These are phyloP conservation scores for Debaryomycetaceae sp. DNA, from an alignment of 1,139 yeast genomes.

Conservation along the genomic window DNA sequence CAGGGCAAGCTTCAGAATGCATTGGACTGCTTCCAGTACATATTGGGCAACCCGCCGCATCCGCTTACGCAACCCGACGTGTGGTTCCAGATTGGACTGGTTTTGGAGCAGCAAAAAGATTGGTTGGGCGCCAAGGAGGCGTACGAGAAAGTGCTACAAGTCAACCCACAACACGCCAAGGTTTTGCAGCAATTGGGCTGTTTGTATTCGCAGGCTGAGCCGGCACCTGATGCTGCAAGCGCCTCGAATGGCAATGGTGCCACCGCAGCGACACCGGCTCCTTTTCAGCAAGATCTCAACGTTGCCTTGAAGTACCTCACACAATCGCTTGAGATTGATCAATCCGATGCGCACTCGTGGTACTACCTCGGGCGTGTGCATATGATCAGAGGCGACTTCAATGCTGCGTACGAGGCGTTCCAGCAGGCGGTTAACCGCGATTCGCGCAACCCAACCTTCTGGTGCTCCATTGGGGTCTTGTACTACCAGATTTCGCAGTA, in stretches of 20 bases:
- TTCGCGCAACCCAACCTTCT: slow-evolving; percentile 93
- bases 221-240: slow-evolving; percentile 17
- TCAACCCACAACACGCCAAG: slow-evolving; percentile 91
- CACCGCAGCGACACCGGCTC: slow-evolving; percentile 13
- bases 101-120: slow-evolving; percentile 89
- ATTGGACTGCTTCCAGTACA: slow-evolving; percentile 89
- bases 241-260: slow-evolving; percentile 41
- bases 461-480: slow-evolving; percentile 98
- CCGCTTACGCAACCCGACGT: slow-evolving; percentile 96
- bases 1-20: slow-evolving; percentile 86
- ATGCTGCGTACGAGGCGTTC: slow-evolving; percentile 96
- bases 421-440: slow-evolving; percentile 98
- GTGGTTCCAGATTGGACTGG: slow-evolving; percentile 97
- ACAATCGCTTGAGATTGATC: slow-evolving; percentile 85
- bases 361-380: slow-evolving; percentile 93
- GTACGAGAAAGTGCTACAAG: slow-evolving; percentile 84
- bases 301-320: slow-evolving; percentile 77
- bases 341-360: slow-evolving; percentile 94
- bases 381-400: slow-evolving; percentile 92
- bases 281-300: slow-evolving; percentile 66
- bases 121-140: slow-evolving; percentile 92
- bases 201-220: slow-evolving; percentile 78
- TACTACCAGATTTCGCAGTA: slow-evolving; percentile 95
- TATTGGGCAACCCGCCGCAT: slow-evolving; percentile 84
- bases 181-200: slow-evolving; percentile 96